Percentiles rank a stretch among this genome's conserved stretches.
These are phyloP conservation scores for Aspergillus texensis DNA, from an alignment of 2,329 filamentous ascomycete genomes.

Conservation along the genomic window DNA sequence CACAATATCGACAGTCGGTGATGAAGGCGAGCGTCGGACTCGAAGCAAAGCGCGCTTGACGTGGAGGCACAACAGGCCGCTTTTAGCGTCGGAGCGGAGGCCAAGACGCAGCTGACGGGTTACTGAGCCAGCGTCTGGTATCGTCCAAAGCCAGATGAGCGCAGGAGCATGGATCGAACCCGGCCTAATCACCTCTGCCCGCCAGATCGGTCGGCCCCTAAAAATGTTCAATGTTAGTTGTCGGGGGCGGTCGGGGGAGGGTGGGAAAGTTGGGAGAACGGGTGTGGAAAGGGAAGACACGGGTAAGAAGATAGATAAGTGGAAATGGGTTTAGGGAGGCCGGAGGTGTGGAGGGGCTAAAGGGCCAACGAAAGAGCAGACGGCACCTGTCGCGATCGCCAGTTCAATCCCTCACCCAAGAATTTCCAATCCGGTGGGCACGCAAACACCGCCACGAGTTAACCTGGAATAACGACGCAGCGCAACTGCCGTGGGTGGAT, in stretches of 20 bases:
- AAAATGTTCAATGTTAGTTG: conserved; percentile 13
- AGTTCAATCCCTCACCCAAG: conserved; percentile 19
- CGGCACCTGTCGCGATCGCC: conserved; percentile 26
- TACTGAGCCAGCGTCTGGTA: conserved; percentile 34
- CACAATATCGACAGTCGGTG: conserved; percentile 16
- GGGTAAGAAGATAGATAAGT: conserved; percentile 12
- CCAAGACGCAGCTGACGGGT: conserved; percentile 40
- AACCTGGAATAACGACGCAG: conserved; percentile 11
- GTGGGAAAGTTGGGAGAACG: conserved; percentile 10
- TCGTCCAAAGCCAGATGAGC: conserved; percentile 31
- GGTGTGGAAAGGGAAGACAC: conserved; percentile 12
- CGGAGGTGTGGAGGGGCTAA: conserved; percentile 40
- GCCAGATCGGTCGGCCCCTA: conserved; percentile 28
- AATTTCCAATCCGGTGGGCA: neutral
- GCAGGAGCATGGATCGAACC: conserved; percentile 38
- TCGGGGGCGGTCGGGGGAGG: conserved; percentile 1
- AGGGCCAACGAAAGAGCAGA: conserved; percentile 25
- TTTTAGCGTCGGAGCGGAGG: conserved; percentile 39
- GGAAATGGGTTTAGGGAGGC: conserved; percentile 18
- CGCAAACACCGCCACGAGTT: neutral
- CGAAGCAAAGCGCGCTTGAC: conserved; percentile 33
- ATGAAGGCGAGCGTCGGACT: conserved; percentile 24
- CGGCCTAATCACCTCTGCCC: conserved; percentile 28
- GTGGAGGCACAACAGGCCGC: conserved; percentile 33
- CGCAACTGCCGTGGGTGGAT: conserved; percentile 27